Evolutionary conservation across 805 yeast genomes (phyloP).

Genomic region (Yarrowia hollandica): DNA sequence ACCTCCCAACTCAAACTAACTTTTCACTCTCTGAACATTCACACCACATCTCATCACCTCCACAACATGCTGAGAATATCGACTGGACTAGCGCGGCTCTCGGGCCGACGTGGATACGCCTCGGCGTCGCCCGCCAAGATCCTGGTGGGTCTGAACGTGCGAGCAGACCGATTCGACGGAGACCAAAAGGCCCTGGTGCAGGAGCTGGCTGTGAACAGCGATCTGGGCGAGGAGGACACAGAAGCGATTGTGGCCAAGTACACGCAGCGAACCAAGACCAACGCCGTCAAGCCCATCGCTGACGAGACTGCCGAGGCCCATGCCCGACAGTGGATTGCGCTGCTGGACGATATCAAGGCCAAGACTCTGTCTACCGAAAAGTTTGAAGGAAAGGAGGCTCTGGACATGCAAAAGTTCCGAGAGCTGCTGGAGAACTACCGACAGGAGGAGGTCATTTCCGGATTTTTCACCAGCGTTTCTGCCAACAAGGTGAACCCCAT

Average conservation of each 20-base stretch:
- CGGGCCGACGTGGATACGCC: neutral
- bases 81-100: neutral
- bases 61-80: constrained; percentile 20
- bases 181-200: constrained; percentile 8
- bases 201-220: constrained; percentile 16
- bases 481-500: constrained; percentile 11
- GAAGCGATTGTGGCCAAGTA: neutral
- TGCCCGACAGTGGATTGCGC: constrained; percentile 19
- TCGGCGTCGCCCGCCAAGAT: constrained; percentile 25
- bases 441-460: constrained; percentile 1
- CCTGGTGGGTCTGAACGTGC: constrained; percentile 25
- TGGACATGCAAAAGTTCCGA: constrained; percentile 24
- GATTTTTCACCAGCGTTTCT: neutral
- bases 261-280: neutral
- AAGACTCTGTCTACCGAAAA: neutral
- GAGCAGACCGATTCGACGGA: constrained; percentile 19
- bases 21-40: neutral
- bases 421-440: constrained; percentile 5
- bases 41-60: neutral
- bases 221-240: constrained; percentile 11
- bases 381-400: constrained; percentile 4
- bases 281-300: neutral
- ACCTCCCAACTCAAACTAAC: constrained; percentile 1
- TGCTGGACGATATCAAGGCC: constrained; percentile 9
- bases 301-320: constrained; percentile 12